Percentiles rank a stretch among this genome's conserved stretches.
Evolutionary conservation across 2,329 filamentous ascomycete species (phyloP).

Genomic region (Arthroderma sp.): DNA sequence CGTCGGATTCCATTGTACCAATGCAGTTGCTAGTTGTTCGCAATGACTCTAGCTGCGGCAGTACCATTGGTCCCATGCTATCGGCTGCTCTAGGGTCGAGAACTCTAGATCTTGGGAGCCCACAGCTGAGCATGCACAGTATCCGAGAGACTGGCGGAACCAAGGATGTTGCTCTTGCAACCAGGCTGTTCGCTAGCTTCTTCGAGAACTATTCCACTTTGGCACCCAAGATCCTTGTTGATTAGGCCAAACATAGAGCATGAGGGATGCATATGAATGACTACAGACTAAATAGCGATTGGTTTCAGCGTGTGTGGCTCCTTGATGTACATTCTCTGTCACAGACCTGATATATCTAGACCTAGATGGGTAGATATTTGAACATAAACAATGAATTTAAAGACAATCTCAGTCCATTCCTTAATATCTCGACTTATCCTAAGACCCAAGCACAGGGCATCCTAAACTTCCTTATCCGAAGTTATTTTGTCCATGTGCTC

Average conservation of each 20-base stretch:
- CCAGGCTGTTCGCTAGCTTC: slow-evolving; percentile 78
- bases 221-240: slow-evolving; percentile 71
- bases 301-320: background rate
- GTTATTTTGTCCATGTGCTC: background rate
- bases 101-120: slow-evolving; percentile 85
- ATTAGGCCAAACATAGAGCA: slow-evolving; percentile 39
- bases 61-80: slow-evolving; percentile 96
- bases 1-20: slow-evolving; percentile 53
- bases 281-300: background rate
- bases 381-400: background rate
- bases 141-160: slow-evolving; percentile 87
- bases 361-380: background rate
- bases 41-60: slow-evolving; percentile 89
- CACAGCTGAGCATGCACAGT: slow-evolving; percentile 92
- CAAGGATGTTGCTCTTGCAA: slow-evolving; percentile 74
- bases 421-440: background rate
- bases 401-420: background rate
- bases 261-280: background rate
- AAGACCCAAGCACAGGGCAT: background rate
- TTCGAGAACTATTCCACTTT: slow-evolving; percentile 72
- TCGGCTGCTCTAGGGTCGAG: slow-evolving; percentile 73
- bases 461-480: background rate
- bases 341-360: background rate
- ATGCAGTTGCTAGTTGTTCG: slow-evolving; percentile 92
- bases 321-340: background rate